These are phyloP conservation scores for Blastobotrys buckinghamii DNA, from an alignment of 1,139 yeast genomes.

Conservation along the genomic window DNA sequence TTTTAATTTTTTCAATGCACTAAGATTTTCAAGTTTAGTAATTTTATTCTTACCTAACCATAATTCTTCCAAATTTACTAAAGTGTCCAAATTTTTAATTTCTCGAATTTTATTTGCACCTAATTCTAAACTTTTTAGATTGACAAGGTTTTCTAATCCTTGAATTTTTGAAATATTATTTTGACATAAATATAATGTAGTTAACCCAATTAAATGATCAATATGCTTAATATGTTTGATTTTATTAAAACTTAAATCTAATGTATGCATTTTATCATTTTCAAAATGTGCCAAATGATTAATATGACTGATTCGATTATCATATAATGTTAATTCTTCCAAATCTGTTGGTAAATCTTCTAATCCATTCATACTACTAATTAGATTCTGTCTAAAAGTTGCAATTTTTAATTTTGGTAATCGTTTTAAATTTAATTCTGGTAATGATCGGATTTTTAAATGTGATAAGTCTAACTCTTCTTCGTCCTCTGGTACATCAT, in stretches of 20 bases:
- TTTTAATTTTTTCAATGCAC: slow-evolving; percentile 54
- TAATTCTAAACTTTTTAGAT: slow-evolving; percentile 70
- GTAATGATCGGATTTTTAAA: slow-evolving; percentile 62
- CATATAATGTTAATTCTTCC: slow-evolving; percentile 84
- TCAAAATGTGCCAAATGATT: slow-evolving; percentile 55
- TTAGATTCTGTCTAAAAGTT: slow-evolving; percentile 78
- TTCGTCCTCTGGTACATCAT: slow-evolving; percentile 54
- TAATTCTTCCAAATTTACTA: slow-evolving; percentile 59
- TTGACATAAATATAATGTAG: slow-evolving; percentile 78
- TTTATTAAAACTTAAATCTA: slow-evolving; percentile 88
- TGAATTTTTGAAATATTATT: slow-evolving; percentile 74
- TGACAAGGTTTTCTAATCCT: slow-evolving; percentile 52
- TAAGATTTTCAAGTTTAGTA: slow-evolving; percentile 55
- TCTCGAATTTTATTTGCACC: slow-evolving; percentile 81
- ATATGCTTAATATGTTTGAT: slow-evolving; percentile 82
- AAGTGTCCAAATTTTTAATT: slow-evolving; percentile 51
- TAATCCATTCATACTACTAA: slow-evolving; percentile 66
- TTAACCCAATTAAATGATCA: slow-evolving; percentile 54
- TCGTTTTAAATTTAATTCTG: slow-evolving; percentile 55
- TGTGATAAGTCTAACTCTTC: slow-evolving; percentile 74
- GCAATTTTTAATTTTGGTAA: slow-evolving; percentile 45
- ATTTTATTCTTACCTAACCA: slow-evolving; percentile 95
- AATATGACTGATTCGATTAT: slow-evolving; percentile 84
- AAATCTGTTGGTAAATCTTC: slow-evolving; percentile 54
- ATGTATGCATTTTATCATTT: slow-evolving; percentile 41